These are phyloP conservation scores for Triticum turgidum DNA, from an alignment of 176 grass and related monocot species.

Conservation along the genomic window DNA sequence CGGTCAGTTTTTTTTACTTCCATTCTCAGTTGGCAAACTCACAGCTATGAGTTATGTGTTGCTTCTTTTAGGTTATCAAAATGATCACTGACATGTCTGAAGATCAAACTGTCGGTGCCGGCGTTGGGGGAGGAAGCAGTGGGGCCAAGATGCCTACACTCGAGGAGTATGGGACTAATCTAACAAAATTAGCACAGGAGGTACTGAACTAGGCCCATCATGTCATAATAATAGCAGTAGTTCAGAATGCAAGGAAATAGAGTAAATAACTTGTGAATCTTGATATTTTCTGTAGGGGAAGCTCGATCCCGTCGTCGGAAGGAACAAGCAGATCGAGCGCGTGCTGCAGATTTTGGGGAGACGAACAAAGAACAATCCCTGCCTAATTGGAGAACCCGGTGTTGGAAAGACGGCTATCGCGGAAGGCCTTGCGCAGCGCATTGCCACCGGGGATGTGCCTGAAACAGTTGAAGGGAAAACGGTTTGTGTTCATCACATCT, in stretches of 20 bases:
- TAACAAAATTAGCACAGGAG: constrained; percentile 93
- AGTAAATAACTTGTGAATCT: background rate
- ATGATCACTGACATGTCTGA: constrained; percentile 88
- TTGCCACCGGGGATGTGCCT: constrained; percentile 78
- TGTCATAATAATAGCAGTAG: background rate
- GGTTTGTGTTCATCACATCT: constrained; percentile 31
- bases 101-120: constrained; percentile 64
- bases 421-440: constrained; percentile 93
- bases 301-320: constrained; percentile 90
- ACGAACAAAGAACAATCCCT: constrained; percentile 96
- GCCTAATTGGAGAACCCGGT: constrained; percentile 95
- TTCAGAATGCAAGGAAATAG: background rate
- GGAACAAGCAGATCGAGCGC: constrained; percentile 81
- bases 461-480: constrained; percentile 98
- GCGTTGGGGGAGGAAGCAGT: constrained; percentile 83
- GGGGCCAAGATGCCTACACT: constrained; percentile 90
- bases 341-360: constrained; percentile 92
- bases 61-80: constrained; percentile 63
- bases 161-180: constrained; percentile 93
- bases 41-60: background rate
- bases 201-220: constrained; percentile 33
- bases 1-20: background rate
- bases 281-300: constrained; percentile 55
- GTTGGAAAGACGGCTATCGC: constrained; percentile 97
- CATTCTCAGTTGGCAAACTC: constrained; percentile 2